Percentiles rank a stretch among this genome's conserved stretches.
Conservation (phyloP, 208 protist species). For the Trypanosoma conorhini region DNA sequence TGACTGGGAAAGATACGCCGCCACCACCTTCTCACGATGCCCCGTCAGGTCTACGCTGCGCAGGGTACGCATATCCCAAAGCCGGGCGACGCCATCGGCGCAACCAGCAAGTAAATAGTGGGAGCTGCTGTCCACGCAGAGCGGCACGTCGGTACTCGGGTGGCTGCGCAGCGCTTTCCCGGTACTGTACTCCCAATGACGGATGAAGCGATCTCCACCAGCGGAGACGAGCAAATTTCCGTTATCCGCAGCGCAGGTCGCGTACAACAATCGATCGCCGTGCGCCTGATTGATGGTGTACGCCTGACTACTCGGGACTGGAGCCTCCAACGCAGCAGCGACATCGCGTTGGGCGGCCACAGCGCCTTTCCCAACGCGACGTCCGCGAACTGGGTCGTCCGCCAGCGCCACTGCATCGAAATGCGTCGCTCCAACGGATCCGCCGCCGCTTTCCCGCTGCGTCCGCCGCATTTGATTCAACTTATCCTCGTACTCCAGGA, state of each 20-base stretch:
- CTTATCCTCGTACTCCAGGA: conserved; percentile 41
- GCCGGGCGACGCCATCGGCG: conserved; percentile 59
- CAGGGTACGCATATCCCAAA: conserved; percentile 61
- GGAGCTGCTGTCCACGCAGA: conserved; percentile 46
- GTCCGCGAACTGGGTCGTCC: not conserved
- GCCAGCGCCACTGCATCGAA: not conserved
- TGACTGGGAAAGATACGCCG: conserved; percentile 56
- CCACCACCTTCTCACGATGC: conserved; percentile 67
- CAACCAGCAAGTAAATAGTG: conserved; percentile 67
- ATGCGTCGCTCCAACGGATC: not conserved
- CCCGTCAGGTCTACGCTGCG: conserved; percentile 61
- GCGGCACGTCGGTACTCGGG: conserved; percentile 43
- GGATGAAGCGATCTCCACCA: conserved; percentile 55
- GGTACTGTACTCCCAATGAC: conserved; percentile 46
- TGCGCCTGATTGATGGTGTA: conserved; percentile 40
- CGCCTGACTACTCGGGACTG: conserved; percentile 22
- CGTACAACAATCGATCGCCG: conserved; percentile 42
- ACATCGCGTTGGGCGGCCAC: conserved; percentile 13
- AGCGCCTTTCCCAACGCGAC: not conserved
- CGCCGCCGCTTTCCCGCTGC: not conserved
- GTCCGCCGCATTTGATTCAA: conserved; percentile 27
- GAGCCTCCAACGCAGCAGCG: not conserved
- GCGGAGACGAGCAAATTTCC: conserved; percentile 40
- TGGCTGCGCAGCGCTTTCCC: conserved; percentile 20
- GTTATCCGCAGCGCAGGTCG: conserved; percentile 40